Conservation (phyloP, 495 filamentous ascomycete genomes). For the Platismatia glauca region DNA sequence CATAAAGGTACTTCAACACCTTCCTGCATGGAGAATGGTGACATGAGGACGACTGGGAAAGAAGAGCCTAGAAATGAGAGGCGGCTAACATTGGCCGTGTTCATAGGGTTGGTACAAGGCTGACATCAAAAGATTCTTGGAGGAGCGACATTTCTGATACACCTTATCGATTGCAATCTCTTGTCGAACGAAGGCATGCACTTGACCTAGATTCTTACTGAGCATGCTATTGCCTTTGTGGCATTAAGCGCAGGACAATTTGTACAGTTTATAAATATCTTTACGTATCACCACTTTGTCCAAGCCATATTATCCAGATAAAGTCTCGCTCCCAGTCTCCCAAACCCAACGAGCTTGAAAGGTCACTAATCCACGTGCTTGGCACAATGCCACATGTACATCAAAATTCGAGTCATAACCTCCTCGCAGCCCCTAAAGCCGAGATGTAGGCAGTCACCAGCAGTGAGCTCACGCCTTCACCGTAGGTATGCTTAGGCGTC, state of each 20-base stretch:
- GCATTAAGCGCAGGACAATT: neutral
- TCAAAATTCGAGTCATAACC: neutral
- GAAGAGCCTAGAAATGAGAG: neutral
- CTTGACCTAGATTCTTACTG: neutral
- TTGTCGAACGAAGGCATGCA: slow-evolving; percentile 10
- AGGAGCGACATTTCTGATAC: slow-evolving; percentile 41
- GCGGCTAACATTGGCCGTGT: slow-evolving; percentile 1
- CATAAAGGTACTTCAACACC: slow-evolving; percentile 43
- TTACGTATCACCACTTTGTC: neutral
- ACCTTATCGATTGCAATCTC: neutral
- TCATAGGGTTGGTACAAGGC: slow-evolving; percentile 44
- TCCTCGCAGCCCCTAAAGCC: neutral
- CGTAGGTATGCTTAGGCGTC: slow-evolving; percentile 36
- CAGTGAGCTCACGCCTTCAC: slow-evolving; percentile 17
- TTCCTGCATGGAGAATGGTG: neutral
- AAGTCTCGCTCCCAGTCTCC: neutral
- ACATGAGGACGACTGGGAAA: slow-evolving; percentile 6
- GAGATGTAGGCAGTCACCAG: neutral
- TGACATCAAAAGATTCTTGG: slow-evolving; percentile 40
- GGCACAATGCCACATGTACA: neutral
- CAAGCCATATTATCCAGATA: slow-evolving; percentile 6
- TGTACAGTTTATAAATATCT: neutral
- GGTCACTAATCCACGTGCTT: neutral
- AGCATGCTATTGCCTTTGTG: neutral
- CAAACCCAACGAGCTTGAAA: neutral